Percentiles rank a stretch among this genome's conserved stretches.
phyloP scores from a whole-genome alignment of 164 flowering plant species.

The Stephania cephalantha region DNA sequence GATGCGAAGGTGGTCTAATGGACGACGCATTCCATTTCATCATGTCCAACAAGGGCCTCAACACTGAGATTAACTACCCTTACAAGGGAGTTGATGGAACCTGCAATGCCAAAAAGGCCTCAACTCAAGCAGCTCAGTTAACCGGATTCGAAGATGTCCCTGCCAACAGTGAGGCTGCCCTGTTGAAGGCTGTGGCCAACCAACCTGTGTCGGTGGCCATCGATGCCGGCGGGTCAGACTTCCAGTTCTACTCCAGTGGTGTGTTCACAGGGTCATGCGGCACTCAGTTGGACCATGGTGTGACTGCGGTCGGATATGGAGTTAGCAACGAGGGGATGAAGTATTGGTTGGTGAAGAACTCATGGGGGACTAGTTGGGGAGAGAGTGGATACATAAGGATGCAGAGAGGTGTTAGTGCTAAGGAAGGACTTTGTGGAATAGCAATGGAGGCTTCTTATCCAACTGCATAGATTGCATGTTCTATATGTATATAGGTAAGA shows the following conservation, averaged over 20 bases:
- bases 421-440: constrained; percentile 12
- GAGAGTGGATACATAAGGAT: constrained; percentile 3
- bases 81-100: not conserved
- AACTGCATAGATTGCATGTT: not conserved
- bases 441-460: constrained; percentile 13
- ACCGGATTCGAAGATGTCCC: not conserved
- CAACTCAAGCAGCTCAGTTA: not conserved
- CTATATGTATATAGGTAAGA: too few species aligned
- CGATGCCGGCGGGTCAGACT: not conserved
- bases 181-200: not conserved
- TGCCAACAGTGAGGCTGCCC: not conserved
- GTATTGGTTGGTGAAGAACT: constrained; percentile 14
- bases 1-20: not conserved
- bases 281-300: constrained; percentile 6
- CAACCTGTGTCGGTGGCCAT: not conserved
- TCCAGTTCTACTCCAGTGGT: constrained; percentile 5
- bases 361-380: not conserved
- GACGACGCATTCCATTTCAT: not conserved
- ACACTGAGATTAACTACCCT: not conserved
- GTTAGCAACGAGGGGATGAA: not conserved
- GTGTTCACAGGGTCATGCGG: constrained; percentile 1
- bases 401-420: constrained; percentile 6
- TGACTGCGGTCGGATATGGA: constrained; percentile 11
- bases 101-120: not conserved
- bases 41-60: not conserved